Base-by-base conservation (phyloP, 148 eudicot species). In the Suaeda aralocaspica region DNA sequence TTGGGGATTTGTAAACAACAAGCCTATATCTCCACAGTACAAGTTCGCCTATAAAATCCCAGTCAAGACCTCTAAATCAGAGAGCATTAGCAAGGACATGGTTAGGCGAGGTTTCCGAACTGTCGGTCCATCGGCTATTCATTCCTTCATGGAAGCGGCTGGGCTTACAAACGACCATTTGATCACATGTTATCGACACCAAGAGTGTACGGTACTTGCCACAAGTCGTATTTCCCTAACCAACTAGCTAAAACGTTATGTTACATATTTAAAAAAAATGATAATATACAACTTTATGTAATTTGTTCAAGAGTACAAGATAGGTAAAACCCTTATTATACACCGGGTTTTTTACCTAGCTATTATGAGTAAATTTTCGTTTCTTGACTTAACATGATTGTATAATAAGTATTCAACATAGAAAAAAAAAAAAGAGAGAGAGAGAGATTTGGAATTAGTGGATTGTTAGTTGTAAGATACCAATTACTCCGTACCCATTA, bases 141-240 rank as follows among this genome's bases (percentile, higher is more conserved):
- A 83, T 59, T 83, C 89, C 6, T 86, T 86, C 72, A 86, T 86
- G 89, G 85, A 86, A 53, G 89, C 79, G 0, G 85, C 89, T 6
- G 89, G 89, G 11, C 79, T 86, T 31, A 86, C 87, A 26, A 86
- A 86, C 66, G 89, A 83, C 74, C 89, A 86, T 68, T 82, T 83
- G 60, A 67, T 77, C 61, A 79, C 72, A 12, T 86, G 89, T 78
- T 86, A 76, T 53, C 72, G 89, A 66, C 82, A 80, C 69, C 82
- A 72, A 3, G 75, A 86, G 13, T 83, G 87, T 59, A 67, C 72
- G 6, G 45, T 73, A 2, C 25, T 79, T 19, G 67, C 70, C 28
- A 41, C 9, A 31, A 25, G 18, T 3, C 18, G 1, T n/a, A n/a
- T n/a, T n/a, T n/a, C n/a, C 28, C 61, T 29, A 36, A 36, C 24